These are phyloP conservation scores for Aegilops speltoides DNA, from an alignment of 176 grass and related monocot genomes.

Conservation along the genomic window DNA sequence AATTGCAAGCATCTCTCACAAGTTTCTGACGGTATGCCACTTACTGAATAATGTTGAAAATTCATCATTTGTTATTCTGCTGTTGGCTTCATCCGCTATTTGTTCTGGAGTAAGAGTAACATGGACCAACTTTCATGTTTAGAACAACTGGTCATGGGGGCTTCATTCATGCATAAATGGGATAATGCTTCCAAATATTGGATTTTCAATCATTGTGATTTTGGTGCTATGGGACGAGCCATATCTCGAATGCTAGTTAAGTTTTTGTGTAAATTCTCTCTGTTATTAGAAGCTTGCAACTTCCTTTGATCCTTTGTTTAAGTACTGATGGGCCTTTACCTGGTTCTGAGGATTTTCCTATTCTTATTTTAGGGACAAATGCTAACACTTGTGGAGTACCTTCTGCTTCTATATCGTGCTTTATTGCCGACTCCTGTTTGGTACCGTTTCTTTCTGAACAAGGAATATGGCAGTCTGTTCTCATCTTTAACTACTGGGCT, in stretches of 20 bases:
- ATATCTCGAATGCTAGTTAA: constrained; percentile 2
- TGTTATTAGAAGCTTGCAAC: not conserved
- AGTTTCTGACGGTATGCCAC: not conserved
- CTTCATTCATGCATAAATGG: not conserved
- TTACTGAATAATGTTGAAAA: not conserved
- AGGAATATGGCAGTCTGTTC: constrained; percentile 97
- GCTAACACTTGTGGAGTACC: constrained; percentile 91
- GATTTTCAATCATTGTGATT: not conserved
- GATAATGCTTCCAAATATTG: constrained; percentile 1
- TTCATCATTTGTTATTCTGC: not conserved
- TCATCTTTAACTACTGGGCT: constrained; percentile 93
- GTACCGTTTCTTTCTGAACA: constrained; percentile 99
- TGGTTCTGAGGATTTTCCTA: constrained; percentile 27
- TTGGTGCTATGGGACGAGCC: not conserved
- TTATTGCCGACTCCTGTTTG: constrained; percentile 95
- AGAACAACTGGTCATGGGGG: not conserved
- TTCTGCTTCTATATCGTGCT: constrained; percentile 88
- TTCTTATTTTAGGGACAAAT: constrained; percentile 86
- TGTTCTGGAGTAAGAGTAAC: not conserved
- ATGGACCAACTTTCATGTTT: not conserved
- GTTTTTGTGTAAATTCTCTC: not conserved
- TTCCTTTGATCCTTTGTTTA: not conserved
- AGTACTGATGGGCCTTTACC: not conserved
- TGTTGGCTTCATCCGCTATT: constrained; percentile 4
- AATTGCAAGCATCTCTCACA: not conserved